Evolutionary conservation across 495 filamentous ascomycete genomes (phyloP), one percentile per base, ranked within the genome.

Genomic region (Tetracladium marchalianum): DNA sequence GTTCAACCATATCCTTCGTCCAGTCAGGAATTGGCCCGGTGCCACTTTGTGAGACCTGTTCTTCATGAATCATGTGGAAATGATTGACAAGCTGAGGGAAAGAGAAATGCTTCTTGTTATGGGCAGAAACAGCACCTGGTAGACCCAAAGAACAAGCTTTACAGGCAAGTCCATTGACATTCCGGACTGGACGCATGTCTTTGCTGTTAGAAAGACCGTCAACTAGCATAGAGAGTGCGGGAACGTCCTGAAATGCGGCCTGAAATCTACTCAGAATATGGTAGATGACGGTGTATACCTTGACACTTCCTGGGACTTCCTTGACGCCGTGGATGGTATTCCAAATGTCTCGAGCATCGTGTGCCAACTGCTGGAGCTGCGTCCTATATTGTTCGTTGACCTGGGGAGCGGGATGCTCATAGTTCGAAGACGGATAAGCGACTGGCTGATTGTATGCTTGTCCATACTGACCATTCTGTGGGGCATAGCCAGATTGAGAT

Each of bases 1-100:
- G 67, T 49, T 82, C 68, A 42, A 89, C 74, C 84, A 89, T 87
- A 46, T 87, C 71, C 37, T 62, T 59, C 41, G 67, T 71, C 84
- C 84, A 89, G 60, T 87, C 73, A 12, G 70, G 59, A 11, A 56
- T 46, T 40, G 58, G 46, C 19, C 46, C 31, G 18, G 48, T 15
- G 33, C 41, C 42, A 56, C 55, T 46, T 54, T 64, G 52, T 57
- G 59, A 45, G 16, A 58, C 50, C 34, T 63, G 55, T 46, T 50
- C 47, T 52, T 63, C 52, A 58, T 89, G 84, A 39, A 65, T 62
- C 43, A 66, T 64, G 41, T 81, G 73, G 53, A 87, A 88, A 64
- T 89, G 84, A 39, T 71, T 78, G 41, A 82, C 64, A 16, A 89
- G 61, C 46, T 81, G 71, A 19, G 72, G 69, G 16, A 85, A 62